These are phyloP conservation scores for Ganoderma lingzhi DNA, from an alignment of 1,284 basidiomycete species.

Conservation along the genomic window DNA sequence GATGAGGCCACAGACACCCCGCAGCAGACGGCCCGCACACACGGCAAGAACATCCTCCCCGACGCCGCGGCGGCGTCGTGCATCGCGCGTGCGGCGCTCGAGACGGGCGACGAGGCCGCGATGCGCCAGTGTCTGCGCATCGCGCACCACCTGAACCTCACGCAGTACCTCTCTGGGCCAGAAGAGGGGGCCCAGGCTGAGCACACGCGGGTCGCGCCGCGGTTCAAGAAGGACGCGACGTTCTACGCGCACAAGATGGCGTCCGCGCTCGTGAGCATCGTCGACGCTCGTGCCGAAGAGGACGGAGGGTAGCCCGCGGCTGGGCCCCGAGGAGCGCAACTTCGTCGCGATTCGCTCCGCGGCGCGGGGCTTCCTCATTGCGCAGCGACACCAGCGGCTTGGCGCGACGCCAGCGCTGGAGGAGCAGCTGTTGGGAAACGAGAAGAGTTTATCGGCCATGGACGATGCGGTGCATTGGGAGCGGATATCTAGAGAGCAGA, in stretches of 20 bases:
- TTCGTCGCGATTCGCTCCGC: slow-evolving; percentile 33
- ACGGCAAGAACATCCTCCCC: slow-evolving; percentile 52
- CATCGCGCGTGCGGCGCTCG: slow-evolving; percentile 59
- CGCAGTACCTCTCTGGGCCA: slow-evolving; percentile 7
- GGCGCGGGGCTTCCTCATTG: slow-evolving; percentile 29
- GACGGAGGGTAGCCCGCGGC: slow-evolving; percentile 19
- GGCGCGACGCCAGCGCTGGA: slow-evolving; percentile 31
- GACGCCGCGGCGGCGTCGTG: slow-evolving; percentile 54
- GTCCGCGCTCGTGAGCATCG: slow-evolving; percentile 31
- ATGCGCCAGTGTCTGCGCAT: slow-evolving; percentile 68
- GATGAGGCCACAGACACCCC: slow-evolving; percentile 44
- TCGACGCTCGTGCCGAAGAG: slow-evolving; percentile 33
- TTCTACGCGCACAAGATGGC: slow-evolving; percentile 38
- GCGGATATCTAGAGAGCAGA: slow-evolving; percentile 22
- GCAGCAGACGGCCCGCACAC: slow-evolving; percentile 15
- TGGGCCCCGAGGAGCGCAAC: slow-evolving; percentile 21
- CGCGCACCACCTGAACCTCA: slow-evolving; percentile 51
- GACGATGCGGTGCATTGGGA: slow-evolving; percentile 29
- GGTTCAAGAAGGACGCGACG: slow-evolving; percentile 23
- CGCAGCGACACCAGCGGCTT: slow-evolving; percentile 21
- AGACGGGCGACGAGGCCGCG: slow-evolving; percentile 48
- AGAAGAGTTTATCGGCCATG: slow-evolving; percentile 30
- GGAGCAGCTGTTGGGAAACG: slow-evolving; percentile 33
- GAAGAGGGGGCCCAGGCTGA: slow-evolving; percentile 7
- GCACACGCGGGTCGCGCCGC: slow-evolving; percentile 13